phyloP scores from a whole-genome alignment of 2,329 filamentous ascomycete species.

The Colletotrichum tropicale region DNA sequence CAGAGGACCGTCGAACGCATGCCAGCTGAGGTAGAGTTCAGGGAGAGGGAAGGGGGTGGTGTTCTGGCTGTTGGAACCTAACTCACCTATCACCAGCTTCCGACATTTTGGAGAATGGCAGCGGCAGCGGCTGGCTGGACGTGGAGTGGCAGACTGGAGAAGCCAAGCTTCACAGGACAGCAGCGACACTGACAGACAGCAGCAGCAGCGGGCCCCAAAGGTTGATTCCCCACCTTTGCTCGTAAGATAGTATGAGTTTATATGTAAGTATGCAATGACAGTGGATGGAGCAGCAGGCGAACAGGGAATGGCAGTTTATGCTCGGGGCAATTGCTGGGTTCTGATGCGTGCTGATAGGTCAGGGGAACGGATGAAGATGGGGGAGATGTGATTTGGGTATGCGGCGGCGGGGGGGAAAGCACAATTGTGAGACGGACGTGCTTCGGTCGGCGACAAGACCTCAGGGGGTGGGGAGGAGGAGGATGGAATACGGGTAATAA shows the following conservation, averaged over 20 bases:
- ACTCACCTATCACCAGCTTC: slow-evolving; percentile 39
- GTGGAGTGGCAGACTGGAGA: neutral
- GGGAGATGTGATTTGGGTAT: neutral
- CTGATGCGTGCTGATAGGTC: slow-evolving; percentile 6
- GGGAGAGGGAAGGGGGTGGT: neutral
- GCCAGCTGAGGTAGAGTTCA: neutral
- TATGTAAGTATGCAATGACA: neutral
- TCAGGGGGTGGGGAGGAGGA: neutral
- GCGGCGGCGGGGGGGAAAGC: neutral
- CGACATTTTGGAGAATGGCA: slow-evolving; percentile 32
- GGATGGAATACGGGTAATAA: neutral
- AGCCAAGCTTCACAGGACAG: slow-evolving; percentile 5
- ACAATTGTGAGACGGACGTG: neutral
- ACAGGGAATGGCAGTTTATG: slow-evolving; percentile 13
- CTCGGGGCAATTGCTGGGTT: neutral
- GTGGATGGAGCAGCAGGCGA: slow-evolving; percentile 6
- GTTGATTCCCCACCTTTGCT: slow-evolving; percentile 10
- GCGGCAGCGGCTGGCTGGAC: neutral
- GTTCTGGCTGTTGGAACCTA: neutral
- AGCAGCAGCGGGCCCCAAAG: slow-evolving; percentile 4
- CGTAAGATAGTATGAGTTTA: slow-evolving; percentile 19
- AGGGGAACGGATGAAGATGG: neutral
- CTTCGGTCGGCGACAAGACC: slow-evolving; percentile 3
- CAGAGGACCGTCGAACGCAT: neutral
- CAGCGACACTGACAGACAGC: neutral